Evolutionary conservation across 2,329 filamentous ascomycete genomes (phyloP), one percentile per base, ranked within the genome.

Genomic region (Fusarium duplospermum): DNA sequence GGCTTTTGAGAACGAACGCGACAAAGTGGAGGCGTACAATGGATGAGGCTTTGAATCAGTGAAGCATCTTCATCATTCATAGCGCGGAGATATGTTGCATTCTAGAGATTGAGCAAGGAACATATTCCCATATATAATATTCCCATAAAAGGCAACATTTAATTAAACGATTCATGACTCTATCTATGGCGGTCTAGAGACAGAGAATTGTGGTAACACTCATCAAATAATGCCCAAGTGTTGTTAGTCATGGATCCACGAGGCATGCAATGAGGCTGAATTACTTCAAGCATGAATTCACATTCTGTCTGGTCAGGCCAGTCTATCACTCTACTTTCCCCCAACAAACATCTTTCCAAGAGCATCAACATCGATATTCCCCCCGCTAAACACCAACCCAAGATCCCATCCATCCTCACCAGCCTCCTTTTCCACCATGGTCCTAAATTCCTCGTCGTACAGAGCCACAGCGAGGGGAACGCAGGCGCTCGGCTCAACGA

Each of bases 401-500:
- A 92, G 70, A 80, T 92, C 89, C 94, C 95, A 98, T 0, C 94
- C 94, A 14, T 89, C 86, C 62, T 90, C 87, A 0, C 93, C 93
- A 0, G 86, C 93, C 82, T 95, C 93, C 69, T 79, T 82, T 84
- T 94, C 91, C 11, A 95, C 93, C 82, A 92, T 82, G 14, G 79
- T 81, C 67, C 94, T 86, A 72, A 98, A 98, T 5, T 95, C 94
- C 83, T 97, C 94, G 81, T 98, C 93, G 74, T 90, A 98, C 75
- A 98, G 84, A 62, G 91, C 92, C 9, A 94, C 93, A 0, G 96
- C 96, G 69, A 98, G 82, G 2, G 91, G 90, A n/a, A 98, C 95
- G 3, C 92, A 94, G 0, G 93, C 90, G 82, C 93, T 95, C 24
- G 96, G 96, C 87, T 98, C 96, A 14, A 98, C 91, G 24, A 98